Base-by-base conservation (phyloP, 192 early-diverging fungal genomes). In the Kappamyces sp. region DNA sequence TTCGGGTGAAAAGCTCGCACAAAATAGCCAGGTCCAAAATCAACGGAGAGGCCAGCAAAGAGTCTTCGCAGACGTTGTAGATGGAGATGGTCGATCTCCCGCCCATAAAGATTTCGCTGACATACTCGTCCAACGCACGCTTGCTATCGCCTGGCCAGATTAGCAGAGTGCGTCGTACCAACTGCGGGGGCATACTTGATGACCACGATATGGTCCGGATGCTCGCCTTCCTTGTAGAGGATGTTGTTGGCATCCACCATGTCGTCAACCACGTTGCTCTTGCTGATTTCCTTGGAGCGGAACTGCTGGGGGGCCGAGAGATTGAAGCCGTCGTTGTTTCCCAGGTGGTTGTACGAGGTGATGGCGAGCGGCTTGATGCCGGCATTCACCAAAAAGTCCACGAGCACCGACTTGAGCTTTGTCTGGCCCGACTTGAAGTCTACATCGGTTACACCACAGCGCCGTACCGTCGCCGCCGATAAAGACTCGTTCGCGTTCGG, bases 321-420 rank as follows among this genome's bases (percentile, higher is more conserved):
- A 84, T 99, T 99, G 82, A 86, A 89, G 41, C 96, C 96, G 76
- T 99, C 96, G 74, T 99, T 99, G 88, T 99, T 99, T 60, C 96
- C 96, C 67, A 98, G 84, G 71, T 96, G 93, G 82, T 96, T 96
- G 85, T 96, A 98, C 43, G 84, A 88, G 40, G 93, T 92, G 66
- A 99, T 99, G 50, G 87, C 84, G 60, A 96, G 68, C 38, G 96
- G 96, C 84, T 97, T 97, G 86, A 99, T 92, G 63, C 96, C 96
- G 49, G 96, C 93, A 67, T 90, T 93, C 65, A 99, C 96, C 55
- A 99, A 78, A 75, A 99, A 99, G 73, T 99, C 96, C 43, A 95
- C 91, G 67, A 99, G 78, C 51, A 93, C 96, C 8, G 93, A 96
- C 84, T 99, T 99, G 83, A 99, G 80, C 86, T 99, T 99, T 67